phyloP scores from a whole-genome alignment of 2,329 filamentous ascomycete species.

The Talaromyces rugulosus region DNA sequence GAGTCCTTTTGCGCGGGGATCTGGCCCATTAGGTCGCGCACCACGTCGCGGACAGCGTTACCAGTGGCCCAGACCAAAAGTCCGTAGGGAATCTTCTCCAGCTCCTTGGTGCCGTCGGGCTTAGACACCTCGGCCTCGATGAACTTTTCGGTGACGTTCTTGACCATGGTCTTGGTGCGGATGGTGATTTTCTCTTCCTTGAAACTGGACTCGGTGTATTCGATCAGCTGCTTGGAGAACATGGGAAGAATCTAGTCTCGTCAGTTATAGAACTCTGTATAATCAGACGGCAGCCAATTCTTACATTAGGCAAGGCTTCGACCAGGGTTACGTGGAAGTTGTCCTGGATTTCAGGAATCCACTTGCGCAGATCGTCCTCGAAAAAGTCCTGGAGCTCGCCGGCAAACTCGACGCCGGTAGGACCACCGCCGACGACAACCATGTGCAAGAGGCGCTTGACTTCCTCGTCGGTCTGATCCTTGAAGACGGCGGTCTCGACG shows the following conservation, averaged over 20 bases:
- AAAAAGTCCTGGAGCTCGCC: constrained; percentile 99
- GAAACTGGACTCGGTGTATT: constrained; percentile 98
- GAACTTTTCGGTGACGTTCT: constrained; percentile 87
- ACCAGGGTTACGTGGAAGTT: constrained; percentile 97
- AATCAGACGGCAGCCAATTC: constrained; percentile 2
- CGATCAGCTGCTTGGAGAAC: constrained; percentile 98
- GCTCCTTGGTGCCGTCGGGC: constrained; percentile 78
- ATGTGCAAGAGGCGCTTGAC: constrained; percentile 94
- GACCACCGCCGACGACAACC: constrained; percentile 91
- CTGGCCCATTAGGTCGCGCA: constrained; percentile 86
- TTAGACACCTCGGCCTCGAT: constrained; percentile 84
- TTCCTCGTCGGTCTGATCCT: constrained; percentile 85
- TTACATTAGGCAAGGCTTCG: constrained; percentile 85
- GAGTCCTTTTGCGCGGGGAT: constrained; percentile 95
- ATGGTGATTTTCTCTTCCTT: constrained; percentile 98
- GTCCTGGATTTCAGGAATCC: constrained; percentile 90
- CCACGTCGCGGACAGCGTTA: constrained; percentile 83
- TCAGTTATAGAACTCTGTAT: neutral
- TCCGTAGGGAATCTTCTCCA: constrained; percentile 83
- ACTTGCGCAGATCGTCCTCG: constrained; percentile 95
- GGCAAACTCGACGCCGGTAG: constrained; percentile 96
- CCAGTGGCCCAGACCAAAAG: constrained; percentile 97
- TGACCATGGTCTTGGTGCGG: constrained; percentile 98
- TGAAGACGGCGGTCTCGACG: constrained; percentile 97
- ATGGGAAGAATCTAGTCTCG: constrained; percentile 67